A percentile compares a stretch with the other conserved stretches of the same genome.
Evolutionary conservation across 345 rosid species (phyloP).

Genomic region (Rhodamnia rubescens): DNA sequence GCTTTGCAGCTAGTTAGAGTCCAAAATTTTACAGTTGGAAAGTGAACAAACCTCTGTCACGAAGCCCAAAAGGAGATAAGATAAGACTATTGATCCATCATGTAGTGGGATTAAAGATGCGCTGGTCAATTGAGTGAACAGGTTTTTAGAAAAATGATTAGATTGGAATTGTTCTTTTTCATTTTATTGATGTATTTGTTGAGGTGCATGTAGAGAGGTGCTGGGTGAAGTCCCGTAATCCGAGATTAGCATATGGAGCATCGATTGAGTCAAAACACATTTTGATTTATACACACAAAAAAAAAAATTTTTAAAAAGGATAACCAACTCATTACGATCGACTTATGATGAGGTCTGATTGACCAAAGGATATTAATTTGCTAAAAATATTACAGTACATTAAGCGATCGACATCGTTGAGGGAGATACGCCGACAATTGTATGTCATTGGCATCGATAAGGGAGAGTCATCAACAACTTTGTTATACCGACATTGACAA

Average conservation of each 20-base stretch:
- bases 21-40: neutral
- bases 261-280: neutral
- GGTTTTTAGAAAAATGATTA: neutral
- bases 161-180: neutral
- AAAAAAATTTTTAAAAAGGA: no score
- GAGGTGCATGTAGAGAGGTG: neutral
- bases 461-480: neutral
- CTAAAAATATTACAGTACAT: neutral
- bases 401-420: neutral
- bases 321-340: neutral
- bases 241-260: no score
- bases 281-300: neutral
- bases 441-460: neutral
- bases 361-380: neutral
- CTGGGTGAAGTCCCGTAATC: neutral
- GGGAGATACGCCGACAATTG: neutral
- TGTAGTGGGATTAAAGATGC: neutral
- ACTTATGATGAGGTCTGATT: neutral
- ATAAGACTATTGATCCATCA: neutral
- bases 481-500: neutral
- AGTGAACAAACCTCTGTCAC: neutral
- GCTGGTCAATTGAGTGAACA: neutral
- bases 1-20: neutral
- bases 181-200: neutral
- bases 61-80: neutral